Conservation (phyloP, 1,284 basidiomycete species). For the Apiotrichum brassicae region DNA sequence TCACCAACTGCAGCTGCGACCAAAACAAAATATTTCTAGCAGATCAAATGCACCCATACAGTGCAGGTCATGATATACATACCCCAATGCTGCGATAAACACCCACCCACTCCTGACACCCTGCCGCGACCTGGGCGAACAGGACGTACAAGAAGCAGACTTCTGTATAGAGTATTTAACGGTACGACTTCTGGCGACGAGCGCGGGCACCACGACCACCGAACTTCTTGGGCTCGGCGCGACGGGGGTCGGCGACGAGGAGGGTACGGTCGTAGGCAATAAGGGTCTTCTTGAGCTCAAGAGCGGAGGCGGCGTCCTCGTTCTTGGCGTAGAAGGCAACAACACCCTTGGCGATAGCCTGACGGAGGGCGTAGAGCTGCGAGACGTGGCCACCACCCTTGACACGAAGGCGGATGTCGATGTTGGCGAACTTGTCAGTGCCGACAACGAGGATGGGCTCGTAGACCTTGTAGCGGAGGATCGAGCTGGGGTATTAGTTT, state of each 20-base stretch:
- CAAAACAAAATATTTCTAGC: background rate
- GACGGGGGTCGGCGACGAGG: constrained; percentile 95
- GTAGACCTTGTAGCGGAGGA: constrained; percentile 97
- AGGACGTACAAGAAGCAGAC: background rate
- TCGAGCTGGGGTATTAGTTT: constrained; percentile 52
- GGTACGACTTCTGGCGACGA: constrained; percentile 94
- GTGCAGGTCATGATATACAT: constrained; percentile 23
- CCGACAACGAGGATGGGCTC: constrained; percentile 87
- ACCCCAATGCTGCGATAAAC: constrained; percentile 22
- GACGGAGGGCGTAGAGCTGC: constrained; percentile 97
- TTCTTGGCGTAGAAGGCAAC: constrained; percentile 98
- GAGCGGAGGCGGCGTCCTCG: constrained; percentile 92
- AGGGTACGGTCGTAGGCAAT: constrained; percentile 91
- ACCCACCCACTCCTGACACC: constrained; percentile 9
- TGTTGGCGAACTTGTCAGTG: constrained; percentile 70
- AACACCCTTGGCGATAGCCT: constrained; percentile 96
- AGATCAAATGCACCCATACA: constrained; percentile 1
- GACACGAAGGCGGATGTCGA: constrained; percentile 97
- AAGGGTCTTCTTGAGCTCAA: constrained; percentile 94
- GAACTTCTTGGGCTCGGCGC: constrained; percentile 99
- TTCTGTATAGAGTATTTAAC: constrained; percentile 54
- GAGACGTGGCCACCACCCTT: constrained; percentile 99
- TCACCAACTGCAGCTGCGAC: background rate
- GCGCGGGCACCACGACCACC: constrained; percentile 94
- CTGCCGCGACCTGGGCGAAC: constrained; percentile 16